These are phyloP conservation scores for Camelina sativa DNA, from an alignment of 345 rosid genomes.

Conservation along the genomic window DNA sequence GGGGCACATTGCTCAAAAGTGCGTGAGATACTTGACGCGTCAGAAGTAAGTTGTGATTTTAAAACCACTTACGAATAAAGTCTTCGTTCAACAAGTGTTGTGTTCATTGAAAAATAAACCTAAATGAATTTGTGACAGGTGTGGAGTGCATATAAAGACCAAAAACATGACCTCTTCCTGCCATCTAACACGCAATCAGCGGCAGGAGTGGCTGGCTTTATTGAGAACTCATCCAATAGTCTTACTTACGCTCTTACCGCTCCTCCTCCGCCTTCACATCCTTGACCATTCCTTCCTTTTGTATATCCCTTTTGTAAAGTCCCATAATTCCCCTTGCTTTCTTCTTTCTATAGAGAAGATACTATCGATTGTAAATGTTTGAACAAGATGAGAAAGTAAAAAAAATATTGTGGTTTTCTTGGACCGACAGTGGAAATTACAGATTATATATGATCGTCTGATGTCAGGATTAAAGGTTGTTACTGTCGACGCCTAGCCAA, in stretches of 20 bases:
- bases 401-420: constrained; percentile 16
- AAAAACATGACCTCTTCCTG: constrained; percentile 96
- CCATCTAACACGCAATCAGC: constrained; percentile 95
- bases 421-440: background rate
- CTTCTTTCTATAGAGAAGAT: constrained; percentile 31
- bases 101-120: background rate
- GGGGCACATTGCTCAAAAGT: constrained; percentile 94
- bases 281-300: constrained; percentile 29
- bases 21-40: constrained; percentile 81
- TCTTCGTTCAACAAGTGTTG: background rate
- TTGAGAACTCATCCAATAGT: constrained; percentile 79
- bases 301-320: constrained; percentile 42
- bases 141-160: constrained; percentile 97
- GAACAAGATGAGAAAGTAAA: constrained; percentile 10
- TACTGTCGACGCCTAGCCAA: background rate
- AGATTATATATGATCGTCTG: background rate
- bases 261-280: constrained; percentile 49
- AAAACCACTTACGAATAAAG: background rate
- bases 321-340: constrained; percentile 1
- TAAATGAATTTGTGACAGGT: constrained; percentile 51
- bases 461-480: background rate
- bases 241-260: constrained; percentile 87
- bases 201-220: constrained; percentile 96
- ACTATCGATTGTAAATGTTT: constrained; percentile 43
- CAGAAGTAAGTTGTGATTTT: constrained; percentile 68